Conservation (phyloP, 352 stramenopile species). For the Phytophthora pseudosyringae region DNA sequence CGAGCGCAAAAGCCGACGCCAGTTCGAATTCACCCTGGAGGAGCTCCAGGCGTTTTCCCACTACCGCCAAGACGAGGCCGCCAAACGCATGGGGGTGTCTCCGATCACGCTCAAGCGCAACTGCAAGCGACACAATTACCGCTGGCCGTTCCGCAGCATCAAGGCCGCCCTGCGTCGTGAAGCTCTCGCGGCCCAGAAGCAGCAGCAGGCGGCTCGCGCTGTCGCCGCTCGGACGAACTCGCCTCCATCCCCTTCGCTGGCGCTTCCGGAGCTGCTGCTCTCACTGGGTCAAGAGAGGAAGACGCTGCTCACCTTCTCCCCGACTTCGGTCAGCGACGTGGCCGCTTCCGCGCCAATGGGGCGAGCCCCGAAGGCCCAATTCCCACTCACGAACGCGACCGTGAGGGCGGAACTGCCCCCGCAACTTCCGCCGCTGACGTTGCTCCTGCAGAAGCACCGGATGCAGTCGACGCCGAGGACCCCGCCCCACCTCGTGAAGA, state of each 20-base stretch:
- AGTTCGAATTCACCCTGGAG: conserved; percentile 55
- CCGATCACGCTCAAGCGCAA: conserved; percentile 76
- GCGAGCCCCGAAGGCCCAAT: background rate
- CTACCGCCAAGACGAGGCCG: conserved; percentile 63
- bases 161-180: conserved; percentile 47
- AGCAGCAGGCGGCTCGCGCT: background rate
- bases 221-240: background rate
- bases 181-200: conserved; percentile 14
- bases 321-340: conserved; percentile 22
- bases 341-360: background rate
- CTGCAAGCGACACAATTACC: conserved; percentile 49
- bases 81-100: conserved; percentile 46
- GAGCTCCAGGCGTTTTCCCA: conserved; percentile 45
- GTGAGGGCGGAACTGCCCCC: background rate
- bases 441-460: conserved; percentile 17
- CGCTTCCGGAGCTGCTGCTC: conserved; percentile 21
- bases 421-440: conserved; percentile 24
- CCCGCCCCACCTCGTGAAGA: background rate
- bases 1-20: conserved; percentile 46
- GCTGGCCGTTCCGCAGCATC: conserved; percentile 57
- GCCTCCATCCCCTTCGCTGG: background rate
- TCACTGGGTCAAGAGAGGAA: conserved; percentile 13
- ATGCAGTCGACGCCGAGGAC: background rate
- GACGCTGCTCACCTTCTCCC: background rate
- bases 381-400: background rate